phyloP scores from a whole-genome alignment of 2,329 filamentous ascomycete genomes.

The Fusarium citri region DNA sequence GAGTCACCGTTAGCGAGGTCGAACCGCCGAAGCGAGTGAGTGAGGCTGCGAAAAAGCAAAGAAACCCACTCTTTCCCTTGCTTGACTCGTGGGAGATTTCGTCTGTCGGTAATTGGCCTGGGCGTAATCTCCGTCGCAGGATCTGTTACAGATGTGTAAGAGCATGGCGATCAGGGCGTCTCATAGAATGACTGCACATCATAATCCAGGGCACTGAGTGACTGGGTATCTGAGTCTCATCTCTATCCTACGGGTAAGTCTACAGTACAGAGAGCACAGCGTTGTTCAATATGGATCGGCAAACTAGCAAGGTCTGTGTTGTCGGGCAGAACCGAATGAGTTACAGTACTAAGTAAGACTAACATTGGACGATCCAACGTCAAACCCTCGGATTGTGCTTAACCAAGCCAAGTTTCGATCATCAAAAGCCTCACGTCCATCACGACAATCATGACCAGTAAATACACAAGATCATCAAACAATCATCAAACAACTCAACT shows the following conservation, averaged over 20 bases:
- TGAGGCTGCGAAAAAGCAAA: conserved; percentile 30
- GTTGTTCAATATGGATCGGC: conserved; percentile 2
- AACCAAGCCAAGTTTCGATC: conserved; percentile 23
- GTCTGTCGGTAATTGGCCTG: conserved; percentile 20
- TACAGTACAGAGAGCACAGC: background rate
- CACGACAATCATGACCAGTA: conserved; percentile 7
- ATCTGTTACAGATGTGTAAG: conserved; percentile 42
- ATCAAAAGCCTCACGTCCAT: conserved; percentile 23
- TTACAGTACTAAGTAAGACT: background rate
- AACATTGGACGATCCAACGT: conserved; percentile 2
- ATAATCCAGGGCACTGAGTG: conserved; percentile 9
- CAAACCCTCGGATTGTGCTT: background rate
- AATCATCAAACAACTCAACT: background rate
- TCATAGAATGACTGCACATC: conserved; percentile 15
- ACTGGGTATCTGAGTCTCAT: too few relatives aligned
- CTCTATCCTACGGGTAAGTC: background rate
- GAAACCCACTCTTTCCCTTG: conserved; percentile 14
- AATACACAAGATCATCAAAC: background rate
- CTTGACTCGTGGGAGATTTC: conserved; percentile 14
- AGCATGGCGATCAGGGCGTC: conserved; percentile 14
- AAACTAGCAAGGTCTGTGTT: conserved; percentile 3
- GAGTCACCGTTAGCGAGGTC: conserved; percentile 9
- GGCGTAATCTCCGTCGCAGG: conserved; percentile 40
- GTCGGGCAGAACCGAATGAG: conserved; percentile 7
- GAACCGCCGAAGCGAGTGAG: conserved; percentile 28